Percentiles rank a stretch among this genome's conserved stretches.
Conservation (phyloP, 2,329 filamentous ascomycete species). For the Colletotrichum salicis region DNA sequence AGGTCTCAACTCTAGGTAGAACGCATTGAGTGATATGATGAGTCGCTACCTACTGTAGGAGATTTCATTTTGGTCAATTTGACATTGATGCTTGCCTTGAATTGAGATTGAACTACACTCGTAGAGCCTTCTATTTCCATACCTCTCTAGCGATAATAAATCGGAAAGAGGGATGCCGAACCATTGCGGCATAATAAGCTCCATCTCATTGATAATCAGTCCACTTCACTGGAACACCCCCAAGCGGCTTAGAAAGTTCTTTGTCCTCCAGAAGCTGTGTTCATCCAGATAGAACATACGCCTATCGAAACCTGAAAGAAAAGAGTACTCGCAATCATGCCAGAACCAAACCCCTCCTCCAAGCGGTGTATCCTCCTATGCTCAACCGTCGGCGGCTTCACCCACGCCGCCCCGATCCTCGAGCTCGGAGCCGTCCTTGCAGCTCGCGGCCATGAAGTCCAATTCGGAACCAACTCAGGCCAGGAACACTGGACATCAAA, state of each 20-base stretch:
- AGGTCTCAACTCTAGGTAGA: not conserved
- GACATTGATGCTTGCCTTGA: not conserved
- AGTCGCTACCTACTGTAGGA: not conserved
- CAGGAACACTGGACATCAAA: slow-evolving; percentile 48
- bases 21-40: not conserved
- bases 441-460: slow-evolving; percentile 41
- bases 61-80: not conserved
- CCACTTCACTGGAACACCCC: not conserved
- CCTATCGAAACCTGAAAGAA: not conserved
- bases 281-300: not conserved
- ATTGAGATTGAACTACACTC: not conserved
- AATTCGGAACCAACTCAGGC: slow-evolving; percentile 50
- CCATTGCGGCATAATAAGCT: not conserved
- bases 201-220: not conserved
- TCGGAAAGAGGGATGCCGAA: too few species aligned
- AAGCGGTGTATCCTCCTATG: slow-evolving; percentile 44
- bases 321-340: not conserved
- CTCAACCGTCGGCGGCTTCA: slow-evolving; percentile 49
- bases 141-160: not conserved
- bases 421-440: slow-evolving; percentile 48
- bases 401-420: slow-evolving; percentile 49
- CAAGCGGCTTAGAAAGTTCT: not conserved
- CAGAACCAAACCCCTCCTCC: not conserved
- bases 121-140: not conserved
- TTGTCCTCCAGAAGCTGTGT: not conserved